phyloP scores from a whole-genome alignment of 2,329 filamentous ascomycete species.

The Fusarium cyanostomum region DNA sequence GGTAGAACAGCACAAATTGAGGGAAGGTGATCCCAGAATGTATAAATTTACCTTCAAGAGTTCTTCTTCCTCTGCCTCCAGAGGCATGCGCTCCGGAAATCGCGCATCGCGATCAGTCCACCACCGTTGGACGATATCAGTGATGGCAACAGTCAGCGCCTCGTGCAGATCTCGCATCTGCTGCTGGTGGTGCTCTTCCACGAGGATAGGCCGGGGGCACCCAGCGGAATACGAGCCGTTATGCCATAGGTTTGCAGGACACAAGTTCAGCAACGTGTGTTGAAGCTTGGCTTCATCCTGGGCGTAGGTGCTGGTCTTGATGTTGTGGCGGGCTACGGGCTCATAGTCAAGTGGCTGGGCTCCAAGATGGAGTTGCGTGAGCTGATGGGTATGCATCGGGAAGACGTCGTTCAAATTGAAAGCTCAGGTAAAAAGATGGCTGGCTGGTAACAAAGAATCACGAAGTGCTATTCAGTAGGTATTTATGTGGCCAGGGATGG shows the following conservation, averaged over 20 bases:
- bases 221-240: slow-evolving; percentile 39
- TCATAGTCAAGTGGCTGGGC: slow-evolving; percentile 3
- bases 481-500: not conserved
- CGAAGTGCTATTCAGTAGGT: not conserved
- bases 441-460: not conserved
- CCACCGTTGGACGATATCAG: slow-evolving; percentile 52
- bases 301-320: slow-evolving; percentile 4
- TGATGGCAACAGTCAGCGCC: slow-evolving; percentile 46
- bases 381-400: slow-evolving; percentile 12
- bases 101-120: slow-evolving; percentile 47
- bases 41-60: slow-evolving; percentile 39
- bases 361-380: slow-evolving; percentile 37
- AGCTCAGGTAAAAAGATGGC: not conserved
- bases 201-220: slow-evolving; percentile 49
- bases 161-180: slow-evolving; percentile 45
- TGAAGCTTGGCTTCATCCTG: slow-evolving; percentile 32
- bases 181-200: slow-evolving; percentile 43
- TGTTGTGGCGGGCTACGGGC: not conserved
- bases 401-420: not conserved
- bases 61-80: slow-evolving; percentile 44
- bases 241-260: slow-evolving; percentile 44
- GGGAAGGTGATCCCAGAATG: too few relatives aligned
- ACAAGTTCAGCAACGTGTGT: slow-evolving; percentile 32
- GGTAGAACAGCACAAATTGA: not conserved
- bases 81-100: slow-evolving; percentile 48